Evolutionary conservation across 805 yeast genomes (phyloP).

Genomic region (Kuraishia capsulata): DNA sequence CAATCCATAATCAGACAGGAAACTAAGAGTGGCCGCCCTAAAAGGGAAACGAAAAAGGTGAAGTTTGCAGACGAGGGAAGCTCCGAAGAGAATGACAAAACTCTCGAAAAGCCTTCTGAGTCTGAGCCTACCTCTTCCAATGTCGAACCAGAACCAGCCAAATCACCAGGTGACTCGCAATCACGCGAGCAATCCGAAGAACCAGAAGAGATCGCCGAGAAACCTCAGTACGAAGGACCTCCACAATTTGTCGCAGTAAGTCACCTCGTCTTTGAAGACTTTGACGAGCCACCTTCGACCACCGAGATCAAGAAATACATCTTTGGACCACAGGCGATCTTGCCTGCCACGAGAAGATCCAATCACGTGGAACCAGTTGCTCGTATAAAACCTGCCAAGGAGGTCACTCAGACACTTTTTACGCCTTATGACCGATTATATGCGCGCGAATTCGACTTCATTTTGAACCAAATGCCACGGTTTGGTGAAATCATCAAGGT

Average conservation of each 20-base stretch:
- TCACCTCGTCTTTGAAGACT: slow-evolving; percentile 43
- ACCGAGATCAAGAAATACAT: slow-evolving; percentile 29
- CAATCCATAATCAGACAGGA: slow-evolving; percentile 1
- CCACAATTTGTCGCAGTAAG: slow-evolving; percentile 49
- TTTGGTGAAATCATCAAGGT: slow-evolving; percentile 49
- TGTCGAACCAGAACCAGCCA: neutral
- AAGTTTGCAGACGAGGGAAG: slow-evolving; percentile 9
- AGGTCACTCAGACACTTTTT: slow-evolving; percentile 6
- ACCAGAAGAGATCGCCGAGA: slow-evolving; percentile 2
- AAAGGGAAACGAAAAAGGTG: slow-evolving; percentile 7
- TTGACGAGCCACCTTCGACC: slow-evolving; percentile 22
- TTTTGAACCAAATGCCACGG: slow-evolving; percentile 38
- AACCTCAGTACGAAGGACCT: slow-evolving; percentile 53
- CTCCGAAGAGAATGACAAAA: slow-evolving; percentile 4
- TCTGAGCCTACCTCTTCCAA: neutral
- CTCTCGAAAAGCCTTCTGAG: slow-evolving; percentile 2
- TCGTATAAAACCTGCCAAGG: slow-evolving; percentile 3
- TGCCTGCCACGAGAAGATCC: slow-evolving; percentile 43
- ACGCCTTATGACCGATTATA: slow-evolving; percentile 5
- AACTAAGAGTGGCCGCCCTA: slow-evolving; percentile 2
- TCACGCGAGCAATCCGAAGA: slow-evolving; percentile 3
- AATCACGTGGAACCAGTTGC: slow-evolving; percentile 44
- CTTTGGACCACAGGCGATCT: slow-evolving; percentile 53
- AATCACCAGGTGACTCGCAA: neutral
- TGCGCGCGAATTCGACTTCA: slow-evolving; percentile 26